Evolutionary conservation across 1,139 yeast species (phyloP).

Genomic region (Williopsis jadinii): DNA sequence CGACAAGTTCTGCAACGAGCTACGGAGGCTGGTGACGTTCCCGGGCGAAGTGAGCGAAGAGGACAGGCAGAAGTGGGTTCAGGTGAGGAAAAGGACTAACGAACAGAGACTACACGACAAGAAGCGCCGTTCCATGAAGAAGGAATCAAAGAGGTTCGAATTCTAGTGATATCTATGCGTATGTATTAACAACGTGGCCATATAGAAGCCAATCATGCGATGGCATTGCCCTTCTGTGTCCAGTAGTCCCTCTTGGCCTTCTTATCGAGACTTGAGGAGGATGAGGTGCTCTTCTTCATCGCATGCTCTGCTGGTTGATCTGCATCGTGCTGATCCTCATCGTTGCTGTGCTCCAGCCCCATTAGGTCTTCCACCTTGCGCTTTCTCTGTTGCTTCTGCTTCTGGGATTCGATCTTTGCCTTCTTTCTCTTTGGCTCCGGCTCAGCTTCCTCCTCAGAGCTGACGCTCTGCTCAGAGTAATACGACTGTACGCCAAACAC

Average conservation of each 20-base stretch:
- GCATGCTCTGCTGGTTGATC: slow-evolving; percentile 1
- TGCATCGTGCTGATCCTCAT: neutral
- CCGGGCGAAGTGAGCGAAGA: slow-evolving; percentile 44
- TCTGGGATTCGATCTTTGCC: neutral
- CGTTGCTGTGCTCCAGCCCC: slow-evolving; percentile 25
- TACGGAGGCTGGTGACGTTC: slow-evolving; percentile 41
- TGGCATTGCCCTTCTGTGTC: slow-evolving; percentile 34
- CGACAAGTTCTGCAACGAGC: slow-evolving; percentile 46
- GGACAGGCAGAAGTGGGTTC: slow-evolving; percentile 50
- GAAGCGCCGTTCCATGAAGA: slow-evolving; percentile 47
- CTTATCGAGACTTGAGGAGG: slow-evolving; percentile 23
- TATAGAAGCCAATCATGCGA: slow-evolving; percentile 5
- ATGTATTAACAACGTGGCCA: neutral
- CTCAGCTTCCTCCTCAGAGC: slow-evolving; percentile 8
- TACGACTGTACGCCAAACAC: slow-evolving; percentile 2
- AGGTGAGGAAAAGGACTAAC: slow-evolving; percentile 37
- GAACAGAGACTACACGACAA: slow-evolving; percentile 46
- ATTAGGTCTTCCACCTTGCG: slow-evolving; percentile 26
- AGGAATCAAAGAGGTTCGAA: slow-evolving; percentile 30
- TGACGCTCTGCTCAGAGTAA: slow-evolving; percentile 6
- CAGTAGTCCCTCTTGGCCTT: slow-evolving; percentile 36
- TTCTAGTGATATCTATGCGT: neutral
- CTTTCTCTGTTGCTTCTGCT: neutral
- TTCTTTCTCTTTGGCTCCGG: neutral
- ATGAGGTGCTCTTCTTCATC: slow-evolving; percentile 4